Base-by-base conservation (phyloP, 1,284 basidiomycete species). In the Rhodofomes roseus region DNA sequence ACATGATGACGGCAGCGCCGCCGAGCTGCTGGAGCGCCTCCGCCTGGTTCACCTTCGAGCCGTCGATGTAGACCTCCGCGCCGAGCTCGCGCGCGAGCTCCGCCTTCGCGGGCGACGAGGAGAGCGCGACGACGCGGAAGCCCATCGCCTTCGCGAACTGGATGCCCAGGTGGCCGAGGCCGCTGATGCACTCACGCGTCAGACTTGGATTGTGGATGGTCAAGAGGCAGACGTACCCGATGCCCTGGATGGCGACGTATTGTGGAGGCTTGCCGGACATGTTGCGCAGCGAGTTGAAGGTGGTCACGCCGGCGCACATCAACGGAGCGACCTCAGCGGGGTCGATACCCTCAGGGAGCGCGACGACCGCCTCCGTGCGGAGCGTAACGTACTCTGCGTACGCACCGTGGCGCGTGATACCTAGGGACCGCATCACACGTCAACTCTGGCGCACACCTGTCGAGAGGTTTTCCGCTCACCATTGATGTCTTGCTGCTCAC, bases 281-380 rank as follows among this genome's bases (percentile, higher is more conserved):
- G 50, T 52, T 36, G 50, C 50, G 50, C n/a, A 52, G 50, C 52
- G 25, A 23, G 46, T 46, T 55, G 54, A 61, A 56, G 6, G 59
- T 59, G 7, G 55, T 63, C 58, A 43, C 39, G 41, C 18, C 31
- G 37, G 58, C 39, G 51, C 69, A 27, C 40, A 46, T 36, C 18
- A 63, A 25, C 18, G 55, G 73, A 79, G 56, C 68, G 85, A 57
- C 54, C 48, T 61, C 59, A 27, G 54, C 54, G 20, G 54, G 54
- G 20, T 55, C 54, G 69, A 68, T 72, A 4, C 72, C 76, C 2
- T 87, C 81, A 8, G 92, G 92, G 65, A 94, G 91, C 5, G 82
- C 82, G 2, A 90, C 91, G 55, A 95, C 86, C 1, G 68, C 71
- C 66, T 65, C 64, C 1, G 60, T 68, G 44, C 68, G 48, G 12